Conservation (phyloP, 2,329 filamentous ascomycete genomes). For the Botrytis tulipae region DNA sequence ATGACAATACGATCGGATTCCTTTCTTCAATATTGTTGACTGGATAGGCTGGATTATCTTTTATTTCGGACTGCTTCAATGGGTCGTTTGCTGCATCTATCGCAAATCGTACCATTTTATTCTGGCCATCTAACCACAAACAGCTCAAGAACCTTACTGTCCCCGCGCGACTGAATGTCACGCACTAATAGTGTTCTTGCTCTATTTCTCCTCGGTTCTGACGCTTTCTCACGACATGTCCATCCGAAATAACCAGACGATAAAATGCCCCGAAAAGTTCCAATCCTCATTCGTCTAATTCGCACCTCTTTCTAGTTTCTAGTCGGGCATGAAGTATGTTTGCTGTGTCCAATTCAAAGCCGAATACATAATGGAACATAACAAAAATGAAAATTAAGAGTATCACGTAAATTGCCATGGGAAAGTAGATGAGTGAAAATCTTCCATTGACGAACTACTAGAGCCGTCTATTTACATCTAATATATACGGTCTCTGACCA, state of each 20-base stretch:
- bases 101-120: neutral
- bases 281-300: neutral
- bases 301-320: neutral
- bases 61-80: neutral
- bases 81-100: neutral
- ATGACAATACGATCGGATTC: neutral
- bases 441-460: neutral
- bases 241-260: neutral
- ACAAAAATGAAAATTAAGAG: neutral
- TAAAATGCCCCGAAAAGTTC: neutral
- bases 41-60: neutral
- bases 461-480: neutral
- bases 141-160: neutral
- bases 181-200: neutral
- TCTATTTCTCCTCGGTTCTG: neutral
- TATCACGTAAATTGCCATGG: neutral
- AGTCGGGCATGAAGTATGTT: neutral
- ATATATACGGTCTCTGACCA: neutral
- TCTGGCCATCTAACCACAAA: too few species aligned
- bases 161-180: neutral
- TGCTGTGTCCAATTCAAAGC: neutral
- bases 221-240: neutral
- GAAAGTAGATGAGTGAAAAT: neutral
- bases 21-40: neutral
- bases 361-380: neutral